Conservation (phyloP, 257 asterid genomes). For the Plectranthus barbatus region DNA sequence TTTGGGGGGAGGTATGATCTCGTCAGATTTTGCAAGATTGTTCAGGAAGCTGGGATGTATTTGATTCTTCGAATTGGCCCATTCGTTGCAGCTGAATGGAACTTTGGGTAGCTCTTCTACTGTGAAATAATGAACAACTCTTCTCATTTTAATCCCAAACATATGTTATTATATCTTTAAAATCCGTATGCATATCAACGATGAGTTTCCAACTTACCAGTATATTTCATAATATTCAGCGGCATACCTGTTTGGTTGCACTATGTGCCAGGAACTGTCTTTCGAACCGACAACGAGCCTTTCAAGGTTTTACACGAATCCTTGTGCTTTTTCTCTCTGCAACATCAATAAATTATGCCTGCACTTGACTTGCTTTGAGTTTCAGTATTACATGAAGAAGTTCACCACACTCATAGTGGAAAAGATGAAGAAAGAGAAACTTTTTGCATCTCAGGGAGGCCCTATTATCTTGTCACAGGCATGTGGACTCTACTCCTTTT, state of each 20-base stretch:
- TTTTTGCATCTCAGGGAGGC: conserved; percentile 85
- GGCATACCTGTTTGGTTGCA: conserved; percentile 97
- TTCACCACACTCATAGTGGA: conserved; percentile 66
- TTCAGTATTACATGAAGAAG: conserved; percentile 73
- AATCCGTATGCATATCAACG: too few species aligned
- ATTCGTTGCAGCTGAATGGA: conserved; percentile 92
- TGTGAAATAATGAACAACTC: neutral
- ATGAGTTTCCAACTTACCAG: neutral
- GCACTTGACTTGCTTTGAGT: conserved; percentile 11
- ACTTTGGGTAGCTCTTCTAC: conserved; percentile 47
- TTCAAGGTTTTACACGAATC: conserved; percentile 54
- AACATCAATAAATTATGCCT: neutral
- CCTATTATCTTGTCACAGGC: conserved; percentile 87
- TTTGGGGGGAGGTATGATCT: conserved; percentile 91
- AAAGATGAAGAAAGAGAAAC: conserved; percentile 72
- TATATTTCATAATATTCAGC: conserved; percentile 33
- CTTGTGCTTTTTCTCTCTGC: neutral
- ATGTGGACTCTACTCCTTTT: conserved; percentile 17
- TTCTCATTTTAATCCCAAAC: neutral
- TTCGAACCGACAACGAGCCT: conserved; percentile 74
- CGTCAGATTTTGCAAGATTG: conserved; percentile 72
- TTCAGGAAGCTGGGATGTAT: conserved; percentile 66
- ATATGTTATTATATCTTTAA: too few species aligned
- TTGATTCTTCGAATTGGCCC: conserved; percentile 92
- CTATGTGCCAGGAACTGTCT: conserved; percentile 78